These are phyloP conservation scores for Capronia americana DNA, from an alignment of 2,329 filamentous ascomycete species.

Conservation along the genomic window DNA sequence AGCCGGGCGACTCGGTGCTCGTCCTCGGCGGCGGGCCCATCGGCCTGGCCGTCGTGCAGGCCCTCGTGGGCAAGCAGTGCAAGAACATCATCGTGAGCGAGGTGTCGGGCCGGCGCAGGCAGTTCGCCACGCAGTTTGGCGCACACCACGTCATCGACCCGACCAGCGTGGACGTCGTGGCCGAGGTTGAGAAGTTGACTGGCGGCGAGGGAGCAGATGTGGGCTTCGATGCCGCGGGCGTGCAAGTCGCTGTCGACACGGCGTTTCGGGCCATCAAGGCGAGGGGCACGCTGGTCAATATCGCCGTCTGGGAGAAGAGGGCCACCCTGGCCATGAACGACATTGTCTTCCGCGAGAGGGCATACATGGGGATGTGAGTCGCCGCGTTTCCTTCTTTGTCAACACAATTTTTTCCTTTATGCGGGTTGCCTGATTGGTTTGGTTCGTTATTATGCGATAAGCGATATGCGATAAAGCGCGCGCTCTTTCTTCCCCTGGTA, in stretches of 20 bases:
- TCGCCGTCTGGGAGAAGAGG: constrained; percentile 63
- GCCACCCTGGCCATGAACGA: constrained; percentile 58
- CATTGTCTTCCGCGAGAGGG: constrained; percentile 60
- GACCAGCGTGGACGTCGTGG: constrained; percentile 55
- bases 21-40: constrained; percentile 62
- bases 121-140: constrained; percentile 59
- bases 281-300: constrained; percentile 60
- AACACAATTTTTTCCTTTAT: neutral
- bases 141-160: constrained; percentile 61
- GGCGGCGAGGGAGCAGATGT: constrained; percentile 57
- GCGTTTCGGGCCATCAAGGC: constrained; percentile 58
- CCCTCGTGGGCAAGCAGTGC: constrained; percentile 50
- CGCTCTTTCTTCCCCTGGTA: too few species aligned
- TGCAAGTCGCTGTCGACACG: constrained; percentile 58
- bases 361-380: constrained; percentile 55
- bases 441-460: too few species aligned
- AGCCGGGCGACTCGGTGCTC: constrained; percentile 54
- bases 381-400: neutral
- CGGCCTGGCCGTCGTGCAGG: constrained; percentile 58
- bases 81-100: constrained; percentile 62
- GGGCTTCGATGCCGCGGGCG: constrained; percentile 61
- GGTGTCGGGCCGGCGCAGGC: constrained; percentile 54
- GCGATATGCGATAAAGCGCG: too few species aligned
- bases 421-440: too few species aligned
- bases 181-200: constrained; percentile 43